Conservation (phyloP, 257 asterid species). For the Nemophila menziesii region DNA sequence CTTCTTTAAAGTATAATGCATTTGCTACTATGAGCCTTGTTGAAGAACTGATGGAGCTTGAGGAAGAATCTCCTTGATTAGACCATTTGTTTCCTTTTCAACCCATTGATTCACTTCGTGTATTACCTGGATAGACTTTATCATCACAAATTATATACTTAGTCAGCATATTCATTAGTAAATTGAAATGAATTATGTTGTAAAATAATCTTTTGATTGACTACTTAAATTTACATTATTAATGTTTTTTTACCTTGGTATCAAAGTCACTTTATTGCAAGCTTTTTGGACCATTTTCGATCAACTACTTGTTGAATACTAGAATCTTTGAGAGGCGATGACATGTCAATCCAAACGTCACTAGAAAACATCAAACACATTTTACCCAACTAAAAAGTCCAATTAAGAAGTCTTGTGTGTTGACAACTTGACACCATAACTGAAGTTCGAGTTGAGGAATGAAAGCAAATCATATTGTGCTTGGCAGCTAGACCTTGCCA, state of each 20-base stretch:
- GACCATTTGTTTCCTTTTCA: too few species aligned
- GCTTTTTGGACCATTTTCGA: slow-evolving; percentile 31
- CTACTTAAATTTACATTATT: too few species aligned
- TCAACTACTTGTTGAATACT: slow-evolving; percentile 27
- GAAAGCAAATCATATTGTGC: slow-evolving; percentile 8
- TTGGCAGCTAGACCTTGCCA: slow-evolving; percentile 5
- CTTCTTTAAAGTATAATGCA: too few species aligned
- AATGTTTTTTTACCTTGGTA: slow-evolving; percentile 42
- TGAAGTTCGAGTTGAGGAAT: slow-evolving; percentile 12
- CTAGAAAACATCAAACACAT: slow-evolving; percentile 40
- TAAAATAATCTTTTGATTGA: too few species aligned
- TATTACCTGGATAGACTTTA: slow-evolving; percentile 8
- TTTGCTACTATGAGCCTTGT: background rate
- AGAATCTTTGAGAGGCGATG: slow-evolving; percentile 25
- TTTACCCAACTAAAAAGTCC: slow-evolving; percentile 37
- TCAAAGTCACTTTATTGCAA: slow-evolving; percentile 32
- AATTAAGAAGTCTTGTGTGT: slow-evolving; percentile 30
- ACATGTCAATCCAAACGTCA: slow-evolving; percentile 40
- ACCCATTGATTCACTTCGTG: slow-evolving; percentile 10
- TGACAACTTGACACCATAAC: slow-evolving; percentile 14
- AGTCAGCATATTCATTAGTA: too few species aligned
- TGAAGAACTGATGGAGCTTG: background rate
- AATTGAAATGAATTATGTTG: too few species aligned
- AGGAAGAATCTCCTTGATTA: slow-evolving; percentile 13
- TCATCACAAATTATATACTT: too few species aligned